Evolutionary conservation across 441 rosid genomes (phyloP).

Genomic region (Geranium incanum): DNA sequence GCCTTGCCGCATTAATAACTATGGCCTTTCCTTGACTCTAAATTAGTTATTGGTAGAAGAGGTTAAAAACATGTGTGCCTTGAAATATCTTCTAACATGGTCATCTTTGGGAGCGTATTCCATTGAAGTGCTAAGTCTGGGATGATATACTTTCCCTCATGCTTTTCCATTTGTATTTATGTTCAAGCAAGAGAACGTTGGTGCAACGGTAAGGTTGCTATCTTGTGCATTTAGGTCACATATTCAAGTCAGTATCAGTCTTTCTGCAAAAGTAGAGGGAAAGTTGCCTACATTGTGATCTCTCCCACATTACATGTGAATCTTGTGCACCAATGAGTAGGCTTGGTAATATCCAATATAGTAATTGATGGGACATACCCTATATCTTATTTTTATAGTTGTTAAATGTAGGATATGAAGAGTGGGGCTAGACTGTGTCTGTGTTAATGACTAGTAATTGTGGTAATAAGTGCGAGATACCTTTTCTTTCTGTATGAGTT

Average conservation of each 20-base stretch:
- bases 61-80: background rate
- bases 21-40: background rate
- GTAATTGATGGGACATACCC: background rate
- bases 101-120: background rate
- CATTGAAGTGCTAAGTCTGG: background rate
- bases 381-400: background rate
- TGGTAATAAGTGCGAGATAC: background rate
- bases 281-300: background rate
- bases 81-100: background rate
- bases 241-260: background rate
- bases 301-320: background rate
- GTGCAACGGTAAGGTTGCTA: background rate
- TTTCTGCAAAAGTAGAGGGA: background rate
- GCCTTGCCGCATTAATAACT: background rate
- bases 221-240: background rate
- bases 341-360: background rate
- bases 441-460: background rate
- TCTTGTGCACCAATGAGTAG: background rate
- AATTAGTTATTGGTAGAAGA: background rate
- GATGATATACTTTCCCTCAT: background rate
- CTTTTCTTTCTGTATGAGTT: background rate
- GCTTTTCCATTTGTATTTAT: background rate
- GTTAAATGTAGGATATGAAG: background rate
- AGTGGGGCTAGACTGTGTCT: background rate
- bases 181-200: background rate